Base-by-base conservation (phyloP, 305 asterid genomes). In the Fraxinus angustifolia region DNA sequence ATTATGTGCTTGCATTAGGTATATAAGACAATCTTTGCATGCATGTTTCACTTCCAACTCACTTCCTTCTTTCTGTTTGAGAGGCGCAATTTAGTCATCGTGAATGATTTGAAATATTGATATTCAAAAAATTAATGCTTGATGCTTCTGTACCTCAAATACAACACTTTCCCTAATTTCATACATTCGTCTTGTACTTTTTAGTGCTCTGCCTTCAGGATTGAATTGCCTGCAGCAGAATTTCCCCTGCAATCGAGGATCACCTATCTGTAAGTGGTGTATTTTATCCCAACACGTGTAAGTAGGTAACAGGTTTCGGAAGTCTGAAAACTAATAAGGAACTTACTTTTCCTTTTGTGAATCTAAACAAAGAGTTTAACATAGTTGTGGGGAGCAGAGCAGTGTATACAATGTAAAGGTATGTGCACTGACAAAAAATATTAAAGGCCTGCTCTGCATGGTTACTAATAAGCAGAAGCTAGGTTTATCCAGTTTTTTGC, bases 161-260 rank as follows among this genome's bases (percentile, higher is more conserved):
- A 56, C 36, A 78, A 30, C 28, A 70, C 17, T 31, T 28, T 50
- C 11, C 7, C 30, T 17, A 42, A 14, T 68, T 16, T 28, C 40
- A 26, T 67, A 11, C 77, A 71, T 73, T 62, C 79, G 82, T 83
- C 78, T 83, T 83, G 79, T 80, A 31, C 65, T 16, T 70, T 87
- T 80, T 91, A 92, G 96, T 82, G 75, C 78, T 73, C 80, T 88
- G 42, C 88, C 91, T 26, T 73, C 84, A 0, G 94, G 97, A 80
- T 79, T 90, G 84, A 77, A 88, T 82, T 93, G 97, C 82, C 97
- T 93, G 73, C 97, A 93, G 68, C 81, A 88, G 33, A 87, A 77
- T 82, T 93, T 91, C 65, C 94, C 94, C 36, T 93, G 97, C 91
- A n/a, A 83, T 82, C 90, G 90, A 79, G 89, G 86, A 38, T 7